Evolutionary conservation across 2,329 filamentous ascomycete genomes (phyloP), one percentile per base, ranked within the genome.

Genomic region (Calcarisporium arbuscula): DNA sequence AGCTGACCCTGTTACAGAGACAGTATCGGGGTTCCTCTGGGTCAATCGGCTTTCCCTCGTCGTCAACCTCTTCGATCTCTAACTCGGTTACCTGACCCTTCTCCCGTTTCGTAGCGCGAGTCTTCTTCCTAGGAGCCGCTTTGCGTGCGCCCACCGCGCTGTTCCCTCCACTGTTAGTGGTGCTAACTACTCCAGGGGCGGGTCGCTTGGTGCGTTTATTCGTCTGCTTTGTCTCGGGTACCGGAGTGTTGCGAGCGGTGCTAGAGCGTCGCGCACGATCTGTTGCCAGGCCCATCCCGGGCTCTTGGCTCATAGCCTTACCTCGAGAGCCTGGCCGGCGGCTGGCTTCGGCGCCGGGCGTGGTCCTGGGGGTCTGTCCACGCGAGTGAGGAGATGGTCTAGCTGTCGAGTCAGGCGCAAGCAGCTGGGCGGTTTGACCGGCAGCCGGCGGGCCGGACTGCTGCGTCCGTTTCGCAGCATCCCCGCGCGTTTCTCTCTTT

Each of bases 11-110:
- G 47, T 85, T 82, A 58, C 85, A 92, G 35, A 82, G 58, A 52
- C 85, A 92, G 57, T 92, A 92, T 42, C 76, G 67, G 27, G 80
- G 74, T 63, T 92, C 85, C 36, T 86, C 65, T 0, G 83, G 80
- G 51, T 88, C 83, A 50, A 89, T 82, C 18, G 74, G 60, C 40
- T 80, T 81, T 9, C 77, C 77, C 42, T 82, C 77, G 47, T 82
- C 78, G 44, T 82, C 77, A 34, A 80, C 69, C 51, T 82, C 79
- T 35, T 75, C 74, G 39, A 66, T 61, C 36, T 68, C 67, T 45
- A 57, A 56, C 42, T 62, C 62, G 32, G 56, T 55, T 36, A 53
- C 51, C 48, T 57, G 49, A 34, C 64, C 60, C 60, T 68, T 65
- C 25, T 65, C 65, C 52, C 67, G 69, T 50, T 65, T 70, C 38